These are phyloP conservation scores for Chlamydomonas sp. DNA, from an alignment of 139 green algal species.

Conservation along the genomic window DNA sequence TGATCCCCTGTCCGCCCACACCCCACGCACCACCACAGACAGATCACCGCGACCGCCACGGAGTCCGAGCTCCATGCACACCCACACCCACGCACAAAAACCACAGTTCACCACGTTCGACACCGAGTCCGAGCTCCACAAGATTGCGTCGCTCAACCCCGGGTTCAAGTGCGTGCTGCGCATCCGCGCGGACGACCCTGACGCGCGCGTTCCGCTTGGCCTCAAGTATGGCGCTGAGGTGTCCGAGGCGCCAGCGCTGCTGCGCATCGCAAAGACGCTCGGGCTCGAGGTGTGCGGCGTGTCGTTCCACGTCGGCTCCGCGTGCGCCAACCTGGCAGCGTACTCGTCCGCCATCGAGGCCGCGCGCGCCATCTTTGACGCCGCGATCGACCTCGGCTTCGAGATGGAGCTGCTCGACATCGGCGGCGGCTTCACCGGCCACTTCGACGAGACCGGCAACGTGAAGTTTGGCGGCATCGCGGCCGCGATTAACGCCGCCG, in stretches of 20 bases:
- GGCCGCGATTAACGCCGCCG: slow-evolving; percentile 69
- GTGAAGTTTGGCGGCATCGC: slow-evolving; percentile 73
- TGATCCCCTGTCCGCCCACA: too few relatives aligned
- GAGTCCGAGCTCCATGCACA: neutral
- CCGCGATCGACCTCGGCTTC: slow-evolving; percentile 63
- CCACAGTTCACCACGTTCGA: slow-evolving; percentile 91
- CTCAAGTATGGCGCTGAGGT: slow-evolving; percentile 86
- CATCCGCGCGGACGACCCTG: slow-evolving; percentile 77
- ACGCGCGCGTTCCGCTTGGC: slow-evolving; percentile 63
- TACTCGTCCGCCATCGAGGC: slow-evolving; percentile 67
- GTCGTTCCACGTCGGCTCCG: slow-evolving; percentile 92
- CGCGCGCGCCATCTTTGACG: slow-evolving; percentile 68
- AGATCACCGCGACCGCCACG: neutral
- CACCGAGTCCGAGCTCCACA: slow-evolving; percentile 82
- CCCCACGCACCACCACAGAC: too few relatives aligned
- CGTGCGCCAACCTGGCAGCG: slow-evolving; percentile 67
- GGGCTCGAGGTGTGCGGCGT: slow-evolving; percentile 77
- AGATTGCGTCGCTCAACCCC: slow-evolving; percentile 69
- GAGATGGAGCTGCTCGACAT: slow-evolving; percentile 91
- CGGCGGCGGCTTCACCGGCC: slow-evolving; percentile 86
- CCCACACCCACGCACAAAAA: slow-evolving; percentile 18
- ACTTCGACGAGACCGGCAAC: slow-evolving; percentile 49
- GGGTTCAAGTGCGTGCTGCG: slow-evolving; percentile 72
- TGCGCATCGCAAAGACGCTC: slow-evolving; percentile 47
- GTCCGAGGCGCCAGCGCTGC: slow-evolving; percentile 46